Base-by-base conservation (phyloP, 208 protist species). In the Phytomonas serpens region DNA sequence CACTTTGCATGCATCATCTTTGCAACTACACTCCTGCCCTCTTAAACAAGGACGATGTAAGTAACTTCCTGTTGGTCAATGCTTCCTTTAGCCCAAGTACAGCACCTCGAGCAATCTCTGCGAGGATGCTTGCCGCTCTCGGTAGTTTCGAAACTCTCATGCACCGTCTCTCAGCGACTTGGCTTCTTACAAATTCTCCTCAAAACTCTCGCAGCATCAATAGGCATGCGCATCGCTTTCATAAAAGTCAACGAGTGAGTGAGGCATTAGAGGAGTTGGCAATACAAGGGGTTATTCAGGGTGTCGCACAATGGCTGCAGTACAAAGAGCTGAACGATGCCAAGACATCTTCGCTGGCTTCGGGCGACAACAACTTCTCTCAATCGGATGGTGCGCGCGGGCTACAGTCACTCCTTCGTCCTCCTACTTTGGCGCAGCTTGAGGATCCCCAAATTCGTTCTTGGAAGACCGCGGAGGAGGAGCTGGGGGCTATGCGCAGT, bases 401-500 rank as follows among this genome's bases (percentile, higher is more conserved):
- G 40, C 9, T 47, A 19, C 40, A 11, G 13, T 47, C 40, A 23
- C 73, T 84, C 34, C 73, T 75, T 2, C 29, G 29, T 6, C 83
- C 85, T 32, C 85, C 85, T 36, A 82, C 68, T 31, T 66, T 86
- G 64, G 68, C 75, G 31, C 80, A 83, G 38, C 73, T 90, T 34
- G 72, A 76, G 38, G 80, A 84, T 11, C 72, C 81, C 6, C 73
- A 83, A 27, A 69, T 77, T 14, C 74, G 90, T 31, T 68, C 78
- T 31, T n/a, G 69, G 1, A 64, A 71, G 10, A 77, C 84, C 1
- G 80, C 90, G 29, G 72, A 62, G 51, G 83, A 91, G 74, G 80
- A 87, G 73, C 72, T 93, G 61, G 47, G 64, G 52, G 79, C 79
- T 19, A 86, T 93, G 84, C 82, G 68, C 14, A 74, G 78, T 47